These are phyloP conservation scores for Speleostelium caveatum DNA, from an alignment of 78 protist species.

Conservation along the genomic window DNA sequence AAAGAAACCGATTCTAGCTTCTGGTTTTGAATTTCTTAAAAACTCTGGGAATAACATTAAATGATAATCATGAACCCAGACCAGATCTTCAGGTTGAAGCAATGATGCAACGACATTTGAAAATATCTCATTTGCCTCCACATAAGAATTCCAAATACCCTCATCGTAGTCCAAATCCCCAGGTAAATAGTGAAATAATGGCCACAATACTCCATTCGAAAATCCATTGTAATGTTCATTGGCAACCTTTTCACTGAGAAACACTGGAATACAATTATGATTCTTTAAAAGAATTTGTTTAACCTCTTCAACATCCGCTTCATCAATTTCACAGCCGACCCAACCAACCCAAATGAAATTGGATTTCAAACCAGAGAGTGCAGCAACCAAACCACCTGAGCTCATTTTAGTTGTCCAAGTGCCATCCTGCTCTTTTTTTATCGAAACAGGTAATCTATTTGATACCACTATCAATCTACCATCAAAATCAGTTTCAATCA, in stretches of 20 bases:
- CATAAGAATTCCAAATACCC: constrained; percentile 76
- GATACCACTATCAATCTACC: constrained; percentile 77
- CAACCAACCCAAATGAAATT: constrained; percentile 80
- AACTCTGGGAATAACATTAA: constrained; percentile 91
- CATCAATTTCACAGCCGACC: constrained; percentile 71
- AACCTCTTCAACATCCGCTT: constrained; percentile 35
- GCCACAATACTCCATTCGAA: constrained; percentile 91
- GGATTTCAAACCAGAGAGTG: constrained; percentile 59
- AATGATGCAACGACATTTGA: constrained; percentile 69
- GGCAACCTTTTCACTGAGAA: constrained; percentile 48
- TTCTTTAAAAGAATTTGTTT: constrained; percentile 23
- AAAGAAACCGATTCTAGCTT: constrained; percentile 92
- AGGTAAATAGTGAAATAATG: constrained; percentile 88
- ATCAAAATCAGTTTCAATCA: constrained; percentile 6
- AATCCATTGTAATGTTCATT: constrained; percentile 85
- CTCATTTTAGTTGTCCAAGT: constrained; percentile 79
- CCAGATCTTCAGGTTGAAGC: constrained; percentile 60
- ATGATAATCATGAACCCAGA: constrained; percentile 93
- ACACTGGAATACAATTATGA: constrained; percentile 86
- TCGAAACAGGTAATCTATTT: constrained; percentile 76
- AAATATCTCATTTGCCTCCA: constrained; percentile 77
- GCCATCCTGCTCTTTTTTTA: constrained; percentile 48
- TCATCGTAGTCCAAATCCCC: constrained; percentile 64
- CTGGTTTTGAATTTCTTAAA: constrained; percentile 61
- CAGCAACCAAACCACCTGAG: constrained; percentile 81